Conservation (phyloP, 257 asterid species). For the Eustoma russellianum region DNA sequence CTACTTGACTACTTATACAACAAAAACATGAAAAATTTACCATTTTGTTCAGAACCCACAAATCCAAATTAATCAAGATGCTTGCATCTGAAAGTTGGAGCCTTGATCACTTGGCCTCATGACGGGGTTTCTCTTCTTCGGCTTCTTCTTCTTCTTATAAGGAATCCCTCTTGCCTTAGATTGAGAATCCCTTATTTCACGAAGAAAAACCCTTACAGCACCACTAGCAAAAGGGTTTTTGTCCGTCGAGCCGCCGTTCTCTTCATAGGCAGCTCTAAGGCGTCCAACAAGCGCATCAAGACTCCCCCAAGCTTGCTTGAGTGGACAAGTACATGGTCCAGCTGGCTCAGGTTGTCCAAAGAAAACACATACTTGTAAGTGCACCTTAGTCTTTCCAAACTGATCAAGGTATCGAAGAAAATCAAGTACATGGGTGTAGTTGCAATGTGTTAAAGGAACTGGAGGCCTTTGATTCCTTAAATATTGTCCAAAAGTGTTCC, state of each 20-base stretch:
- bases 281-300: constrained; percentile 21
- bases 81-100: constrained; percentile 27
- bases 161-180: constrained; percentile 87
- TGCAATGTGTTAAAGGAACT: constrained; percentile 53
- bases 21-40: no score
- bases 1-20: no score
- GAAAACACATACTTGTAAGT: constrained; percentile 50
- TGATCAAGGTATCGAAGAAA: constrained; percentile 73
- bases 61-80: constrained; percentile 20
- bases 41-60: no score
- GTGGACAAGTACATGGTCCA: constrained; percentile 70
- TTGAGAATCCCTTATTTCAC: constrained; percentile 70
- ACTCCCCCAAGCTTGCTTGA: constrained; percentile 47
- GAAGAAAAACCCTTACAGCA: constrained; percentile 52
- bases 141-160: constrained; percentile 72
- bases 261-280: constrained; percentile 83
- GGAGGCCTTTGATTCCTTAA: constrained; percentile 71
- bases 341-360: constrained; percentile 77
- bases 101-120: constrained; percentile 12
- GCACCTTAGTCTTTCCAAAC: constrained; percentile 89
- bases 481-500: constrained; percentile 92
- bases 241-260: constrained; percentile 68
- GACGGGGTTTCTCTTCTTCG: constrained; percentile 12
- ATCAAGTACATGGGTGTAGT: constrained; percentile 60
- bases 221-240: constrained; percentile 79